Evolutionary conservation across 2,329 filamentous ascomycete species (phyloP), one percentile per base, ranked within the genome.

Genomic region (Trichoderma citrinoviride): DNA sequence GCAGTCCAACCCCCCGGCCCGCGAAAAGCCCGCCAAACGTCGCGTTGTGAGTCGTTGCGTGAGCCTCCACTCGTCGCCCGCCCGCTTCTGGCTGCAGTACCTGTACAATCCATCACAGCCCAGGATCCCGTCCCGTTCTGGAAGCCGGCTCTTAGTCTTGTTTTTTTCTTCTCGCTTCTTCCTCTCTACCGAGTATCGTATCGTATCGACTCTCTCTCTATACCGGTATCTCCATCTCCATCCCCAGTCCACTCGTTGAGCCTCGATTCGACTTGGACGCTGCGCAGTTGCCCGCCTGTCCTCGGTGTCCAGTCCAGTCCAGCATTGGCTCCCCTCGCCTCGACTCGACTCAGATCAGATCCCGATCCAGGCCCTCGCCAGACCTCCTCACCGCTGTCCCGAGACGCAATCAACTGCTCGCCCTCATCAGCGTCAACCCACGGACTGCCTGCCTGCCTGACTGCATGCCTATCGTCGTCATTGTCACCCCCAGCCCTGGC

Each of bases 21-120:
- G 67, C 66, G 65, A 64, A 68, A 49, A 44, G 47, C 29, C 66
- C 65, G 66, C 64, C 64, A 68, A 61, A 67, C 65, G 67, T 61
- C 69, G 69, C 69, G 69, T 70, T 67, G 53, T 67, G 68, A 69
- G 64, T 69, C 68, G 69, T 64, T 58, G 61, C 52, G 44, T 46
- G 49, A 37, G 57, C 50, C 61, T 62, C 62, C 65, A 67, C 65
- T 65, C 56, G 65, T 62, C 63, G 56, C 65, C 65, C 37, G 61
- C 65, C 65, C 61, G 29, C 64, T 64, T 54, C 57, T 40, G 53
- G 43, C 50, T 47, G 49, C 44, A 65, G 64, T 62, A 65, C 40
- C 40, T 17, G 40, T 52, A 19, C 27, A 29, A 27, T 50, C 17
- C 65, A 54, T 49, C 52, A 60, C 65, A 54, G 60, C 53, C 58